Evolutionary conservation across 345 rosid species (phyloP), one percentile per base, ranked within the genome.

Genomic region (Rhodamnia rubescens): DNA sequence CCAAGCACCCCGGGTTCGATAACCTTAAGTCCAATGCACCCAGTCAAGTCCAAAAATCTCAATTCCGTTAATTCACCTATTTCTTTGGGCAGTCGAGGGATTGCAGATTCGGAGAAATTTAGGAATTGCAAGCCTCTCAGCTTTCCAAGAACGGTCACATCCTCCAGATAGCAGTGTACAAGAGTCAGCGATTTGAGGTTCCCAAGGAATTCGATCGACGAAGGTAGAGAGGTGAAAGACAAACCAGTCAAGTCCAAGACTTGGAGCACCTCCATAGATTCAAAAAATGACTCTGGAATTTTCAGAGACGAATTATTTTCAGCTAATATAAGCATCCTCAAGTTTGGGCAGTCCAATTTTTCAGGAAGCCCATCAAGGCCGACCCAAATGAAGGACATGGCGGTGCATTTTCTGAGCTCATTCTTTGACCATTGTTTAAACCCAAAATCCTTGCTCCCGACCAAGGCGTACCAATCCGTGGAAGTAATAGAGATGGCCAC

Each of bases 351-450:
- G 1, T 56, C 82, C 11, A 84, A 57, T 59, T 15, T 83, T 21
- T 40, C 29, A 1, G 74, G 74, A 13, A 59, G 36, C 4, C n/a
- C 36, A 1, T 13, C 4, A 59, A 27, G 13, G 74, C 36, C 36
- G 0, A 0, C 36, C 0, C 0, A 0, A 6, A 0, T 1, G 4
- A 59, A 5, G 5, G 9, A 6, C 0, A 59, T 59, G 0, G 0
- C 18, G 1, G 18, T 13, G 2, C 74, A 59, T n/a, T 59, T 0
- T 59, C 4, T n/a, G 0, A 27, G 74, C 2, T 59, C 36, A 59
- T 0, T 4, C 9, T 59, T 2, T 6, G 74, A 2, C 74, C 36
- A n/a, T 0, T n/a, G 0, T n/a, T 59, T 13, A 59, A 59, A 59
- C 4, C 18, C 36, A 27, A 0, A 12, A 27, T 2, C 18, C 36